Conservation (phyloP, 78 protist species). For the Cavenderia fasciculata region DNA sequence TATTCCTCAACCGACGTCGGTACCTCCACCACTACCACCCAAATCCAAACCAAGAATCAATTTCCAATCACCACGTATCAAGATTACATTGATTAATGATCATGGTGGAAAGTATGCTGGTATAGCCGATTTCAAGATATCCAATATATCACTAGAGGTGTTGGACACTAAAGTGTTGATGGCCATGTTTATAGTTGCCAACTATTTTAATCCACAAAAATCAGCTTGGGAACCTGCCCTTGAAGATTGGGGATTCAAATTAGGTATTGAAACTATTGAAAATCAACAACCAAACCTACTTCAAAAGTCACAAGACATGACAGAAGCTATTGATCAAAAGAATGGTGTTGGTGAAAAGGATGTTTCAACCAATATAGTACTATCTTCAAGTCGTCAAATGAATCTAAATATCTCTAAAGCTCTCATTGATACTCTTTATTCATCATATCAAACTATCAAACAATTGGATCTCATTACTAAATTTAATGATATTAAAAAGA, state of each 20-base stretch:
- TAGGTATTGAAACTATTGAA: background rate
- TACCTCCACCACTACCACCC: background rate
- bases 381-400: slow-evolving; percentile 10
- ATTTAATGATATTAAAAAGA: too few relatives aligned
- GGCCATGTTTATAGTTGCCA: slow-evolving; percentile 19
- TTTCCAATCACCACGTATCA: slow-evolving; percentile 24
- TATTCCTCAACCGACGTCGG: background rate
- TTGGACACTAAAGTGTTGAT: background rate
- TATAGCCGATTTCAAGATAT: slow-evolving; percentile 13
- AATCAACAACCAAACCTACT: background rate
- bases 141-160: slow-evolving; percentile 30
- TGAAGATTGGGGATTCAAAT: slow-evolving; percentile 63
- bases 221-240: slow-evolving; percentile 66
- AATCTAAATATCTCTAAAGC: slow-evolving; percentile 57
- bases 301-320: too few relatives aligned
- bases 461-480: too few relatives aligned
- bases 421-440: slow-evolving; percentile 12
- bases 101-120: slow-evolving; percentile 36
- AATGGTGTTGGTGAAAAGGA: background rate
- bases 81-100: slow-evolving; percentile 49
- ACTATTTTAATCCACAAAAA: slow-evolving; percentile 41
- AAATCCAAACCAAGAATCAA: slow-evolving; percentile 29
- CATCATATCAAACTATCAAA: slow-evolving; percentile 15
- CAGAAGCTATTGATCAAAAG: too few relatives aligned
- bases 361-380: background rate